These are phyloP conservation scores for Musa troglodytarum DNA, from an alignment of 176 grass and related monocot genomes.

Conservation along the genomic window DNA sequence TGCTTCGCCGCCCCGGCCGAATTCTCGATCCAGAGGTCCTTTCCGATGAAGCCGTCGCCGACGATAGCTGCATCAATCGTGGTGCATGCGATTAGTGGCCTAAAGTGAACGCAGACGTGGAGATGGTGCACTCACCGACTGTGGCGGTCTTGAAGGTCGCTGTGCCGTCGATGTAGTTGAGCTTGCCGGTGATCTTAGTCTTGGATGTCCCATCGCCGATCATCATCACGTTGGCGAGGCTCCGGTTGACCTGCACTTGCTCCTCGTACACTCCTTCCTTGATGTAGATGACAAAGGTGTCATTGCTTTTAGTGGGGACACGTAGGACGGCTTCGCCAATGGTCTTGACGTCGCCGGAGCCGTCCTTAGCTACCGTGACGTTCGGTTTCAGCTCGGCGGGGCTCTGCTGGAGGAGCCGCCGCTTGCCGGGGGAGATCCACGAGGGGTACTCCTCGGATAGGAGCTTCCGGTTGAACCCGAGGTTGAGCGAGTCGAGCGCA, in stretches of 20 bases:
- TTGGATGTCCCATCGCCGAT: constrained; percentile 41
- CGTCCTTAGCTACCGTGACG: constrained; percentile 52
- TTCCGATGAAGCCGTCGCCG: constrained; percentile 60
- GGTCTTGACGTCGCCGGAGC: constrained; percentile 57
- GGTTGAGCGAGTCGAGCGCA: neutral
- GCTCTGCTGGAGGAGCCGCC: neutral
- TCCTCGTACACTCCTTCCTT: constrained; percentile 65
- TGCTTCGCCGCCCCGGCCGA: constrained; percentile 53
- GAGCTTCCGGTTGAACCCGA: neutral
- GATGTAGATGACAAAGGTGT: constrained; percentile 50
- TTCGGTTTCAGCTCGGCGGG: neutral
- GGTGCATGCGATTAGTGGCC: neutral
- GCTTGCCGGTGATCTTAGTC: constrained; percentile 44
- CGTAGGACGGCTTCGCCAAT: constrained; percentile 45
- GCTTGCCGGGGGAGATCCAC: neutral
- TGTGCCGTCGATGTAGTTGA: constrained; percentile 33
- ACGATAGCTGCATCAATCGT: constrained; percentile 26
- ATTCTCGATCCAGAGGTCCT: constrained; percentile 57
- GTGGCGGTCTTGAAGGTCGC: constrained; percentile 67
- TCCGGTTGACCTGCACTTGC: constrained; percentile 37
- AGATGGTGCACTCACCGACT: constrained; percentile 22
- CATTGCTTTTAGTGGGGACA: constrained; percentile 25
- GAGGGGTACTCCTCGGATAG: neutral
- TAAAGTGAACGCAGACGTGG: neutral
- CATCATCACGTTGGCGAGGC: constrained; percentile 39